Base-by-base conservation (phyloP, 2,329 filamentous ascomycete species). In the Pseudogymnoascus sp. region DNA sequence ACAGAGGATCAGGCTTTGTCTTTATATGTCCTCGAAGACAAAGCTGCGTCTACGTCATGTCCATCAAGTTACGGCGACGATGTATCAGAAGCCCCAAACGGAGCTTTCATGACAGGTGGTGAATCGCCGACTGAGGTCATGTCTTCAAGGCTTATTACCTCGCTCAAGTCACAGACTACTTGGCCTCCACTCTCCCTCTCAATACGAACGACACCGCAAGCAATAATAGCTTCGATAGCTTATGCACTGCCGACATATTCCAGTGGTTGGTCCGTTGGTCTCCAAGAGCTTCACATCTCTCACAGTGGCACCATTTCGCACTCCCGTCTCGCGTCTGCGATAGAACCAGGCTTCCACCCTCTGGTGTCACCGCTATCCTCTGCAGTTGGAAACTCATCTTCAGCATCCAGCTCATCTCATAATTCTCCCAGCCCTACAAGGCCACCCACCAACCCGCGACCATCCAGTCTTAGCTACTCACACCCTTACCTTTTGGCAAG, bases 231-330 rank as follows among this genome's bases (percentile, higher is more conserved):
- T 1, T 92, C 90, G 0, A 89, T 97, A 63, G 92, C 91, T 1
- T 97, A 96, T 72, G 90, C 90, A 0, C 85, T 95, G 66, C 86
- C 88, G 13, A 89, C 89, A 2, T 84, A 86, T 68, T 80, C 87
- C 2, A 86, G 85, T 44, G 92, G 92, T 29, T 97, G 92, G 90
- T 92, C 89, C 6, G 83, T 96, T 13, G 92, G 92, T 2, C 84
- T 97, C n/a, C 93, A 97, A 73, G 93, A 97, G 73, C 78, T 97
- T 44, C 86, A 88, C 63, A 81, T 96, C 27, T 69, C 69, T 2
- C 65, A 65, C 13, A 60, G 55, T 2, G 68, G 69, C 5, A 60
- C 48, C 7, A 72, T 83, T 0, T 68, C 79, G 1, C 74, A 76
- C 36, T 83, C 81, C 2, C 77, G 80, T 5, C 68, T 82, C 3